Percentiles rank a stretch among this genome's conserved stretches.
Conservation (phyloP, 129 eudicot genomes). For the Saussurea involucrata region DNA sequence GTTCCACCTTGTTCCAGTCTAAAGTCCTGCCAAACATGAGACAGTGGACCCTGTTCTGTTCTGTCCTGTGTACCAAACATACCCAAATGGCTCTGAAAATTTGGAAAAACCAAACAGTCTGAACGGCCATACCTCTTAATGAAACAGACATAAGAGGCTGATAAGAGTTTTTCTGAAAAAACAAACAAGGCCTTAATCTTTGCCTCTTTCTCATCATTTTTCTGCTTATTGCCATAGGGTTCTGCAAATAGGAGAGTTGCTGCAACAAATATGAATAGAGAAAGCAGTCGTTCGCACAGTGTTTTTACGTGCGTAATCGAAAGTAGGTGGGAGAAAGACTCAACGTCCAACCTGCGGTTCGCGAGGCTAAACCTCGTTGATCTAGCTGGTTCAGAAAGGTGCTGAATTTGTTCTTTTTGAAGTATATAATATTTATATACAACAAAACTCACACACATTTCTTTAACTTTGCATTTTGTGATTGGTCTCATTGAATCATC, state of each 20-base stretch:
- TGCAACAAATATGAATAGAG: conserved; percentile 95
- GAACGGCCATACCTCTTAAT: too few relatives aligned
- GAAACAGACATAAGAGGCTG: too few relatives aligned
- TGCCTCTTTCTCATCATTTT: neutral
- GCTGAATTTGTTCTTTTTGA: neutral
- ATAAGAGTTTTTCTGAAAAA: too few relatives aligned
- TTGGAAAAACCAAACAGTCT: too few relatives aligned
- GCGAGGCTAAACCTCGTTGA: conserved; percentile 95
- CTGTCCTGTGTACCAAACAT: too few relatives aligned
- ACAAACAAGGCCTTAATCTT: too few relatives aligned
- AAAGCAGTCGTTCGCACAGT: conserved; percentile 97
- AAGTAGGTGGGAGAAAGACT: conserved; percentile 91
- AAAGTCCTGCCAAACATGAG: too few relatives aligned
- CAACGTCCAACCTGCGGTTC: conserved; percentile 71
- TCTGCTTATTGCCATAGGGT: conserved; percentile 47
- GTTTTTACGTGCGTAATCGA: conserved; percentile 95
- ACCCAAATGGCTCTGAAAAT: too few relatives aligned
- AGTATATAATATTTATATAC: neutral
- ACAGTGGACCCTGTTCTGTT: too few relatives aligned
- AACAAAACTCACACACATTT: neutral
- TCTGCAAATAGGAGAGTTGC: conserved; percentile 92
- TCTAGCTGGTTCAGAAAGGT: conserved; percentile 99
- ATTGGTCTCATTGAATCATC: neutral
- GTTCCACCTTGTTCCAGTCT: too few relatives aligned
- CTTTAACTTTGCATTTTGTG: neutral